A percentile compares a stretch with the other conserved stretches of the same genome.
These are phyloP conservation scores for Castanospermum australe DNA, from an alignment of 306 rosid genomes.

Conservation along the genomic window DNA sequence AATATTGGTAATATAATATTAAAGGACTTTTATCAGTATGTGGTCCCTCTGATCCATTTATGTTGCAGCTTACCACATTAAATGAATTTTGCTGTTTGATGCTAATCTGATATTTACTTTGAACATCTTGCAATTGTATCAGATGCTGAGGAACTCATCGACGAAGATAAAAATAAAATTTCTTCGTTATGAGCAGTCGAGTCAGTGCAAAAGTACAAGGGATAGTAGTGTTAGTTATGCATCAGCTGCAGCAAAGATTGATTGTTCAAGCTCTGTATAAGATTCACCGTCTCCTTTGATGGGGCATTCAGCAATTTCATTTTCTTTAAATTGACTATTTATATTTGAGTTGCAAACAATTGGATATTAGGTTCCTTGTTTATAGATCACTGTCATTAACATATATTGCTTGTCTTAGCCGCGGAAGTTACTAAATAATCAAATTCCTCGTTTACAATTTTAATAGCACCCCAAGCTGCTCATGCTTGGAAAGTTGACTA, in stretches of 20 bases:
- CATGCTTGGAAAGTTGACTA: conserved; percentile 5
- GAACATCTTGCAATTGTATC: not conserved
- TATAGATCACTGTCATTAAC: conserved; percentile 30
- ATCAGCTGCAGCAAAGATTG: conserved; percentile 87
- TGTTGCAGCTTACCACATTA: not conserved
- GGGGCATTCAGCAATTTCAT: conserved; percentile 26
- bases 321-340: conserved; percentile 31
- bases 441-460: not conserved
- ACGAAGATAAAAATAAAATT: conserved; percentile 71
- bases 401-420: conserved; percentile 1
- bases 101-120: not conserved
- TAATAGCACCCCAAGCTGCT: not conserved
- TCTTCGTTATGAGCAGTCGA: conserved; percentile 91
- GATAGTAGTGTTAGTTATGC: conserved; percentile 99
- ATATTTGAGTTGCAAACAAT: conserved; percentile 12
- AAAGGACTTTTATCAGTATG: not conserved
- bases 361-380: conserved; percentile 23
- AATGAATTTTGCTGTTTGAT: not conserved
- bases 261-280: conserved; percentile 52
- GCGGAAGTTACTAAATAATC: conserved; percentile 28
- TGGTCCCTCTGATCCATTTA: not conserved
- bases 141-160: conserved; percentile 49
- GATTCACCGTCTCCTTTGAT: conserved; percentile 1
- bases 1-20: not conserved
- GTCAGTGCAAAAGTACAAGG: conserved; percentile 72